Conservation (phyloP, 140 eudicot genomes). For the Oenanthe javanica region DNA sequence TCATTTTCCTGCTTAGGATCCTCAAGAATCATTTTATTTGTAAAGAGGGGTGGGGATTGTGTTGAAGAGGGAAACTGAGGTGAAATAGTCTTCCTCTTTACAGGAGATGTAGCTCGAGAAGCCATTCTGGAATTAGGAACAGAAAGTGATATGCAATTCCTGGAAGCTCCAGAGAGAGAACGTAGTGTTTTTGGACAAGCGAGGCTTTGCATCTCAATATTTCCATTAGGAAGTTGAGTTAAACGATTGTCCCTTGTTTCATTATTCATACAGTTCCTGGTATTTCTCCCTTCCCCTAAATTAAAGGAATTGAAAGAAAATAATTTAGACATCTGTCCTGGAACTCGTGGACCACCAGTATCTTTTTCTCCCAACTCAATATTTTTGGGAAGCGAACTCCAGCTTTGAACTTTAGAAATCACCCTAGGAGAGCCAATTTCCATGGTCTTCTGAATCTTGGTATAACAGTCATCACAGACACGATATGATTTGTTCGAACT, state of each 20-base stretch:
- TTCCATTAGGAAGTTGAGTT: constrained; percentile 44
- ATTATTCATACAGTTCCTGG: constrained; percentile 30
- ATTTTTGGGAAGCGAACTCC: constrained; percentile 29
- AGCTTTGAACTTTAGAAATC: constrained; percentile 42
- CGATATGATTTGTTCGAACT: constrained; percentile 81
- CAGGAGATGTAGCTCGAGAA: constrained; percentile 76
- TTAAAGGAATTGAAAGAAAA: constrained; percentile 57
- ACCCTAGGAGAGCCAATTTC: constrained; percentile 35
- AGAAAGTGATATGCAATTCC: constrained; percentile 43
- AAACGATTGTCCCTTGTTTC: constrained; percentile 48
- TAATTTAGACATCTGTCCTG: constrained; percentile 47
- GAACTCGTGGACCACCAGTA: constrained; percentile 26
- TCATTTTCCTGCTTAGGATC: constrained; percentile 51
- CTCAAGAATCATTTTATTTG: constrained; percentile 38
- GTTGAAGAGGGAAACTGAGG: constrained; percentile 48
- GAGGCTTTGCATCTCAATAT: constrained; percentile 43
- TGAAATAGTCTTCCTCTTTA: constrained; percentile 38
- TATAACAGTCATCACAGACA: constrained; percentile 86
- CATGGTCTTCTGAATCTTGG: constrained; percentile 51
- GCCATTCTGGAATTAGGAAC: constrained; percentile 62
- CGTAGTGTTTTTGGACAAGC: constrained; percentile 40
- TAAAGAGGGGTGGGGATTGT: constrained; percentile 27
- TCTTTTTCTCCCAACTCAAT: constrained; percentile 44
- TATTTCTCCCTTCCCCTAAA: constrained; percentile 36
- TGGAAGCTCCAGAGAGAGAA: constrained; percentile 41